Evolutionary conservation across 768 basidiomycete species (phyloP).

Genomic region (Trametes coccinea): DNA sequence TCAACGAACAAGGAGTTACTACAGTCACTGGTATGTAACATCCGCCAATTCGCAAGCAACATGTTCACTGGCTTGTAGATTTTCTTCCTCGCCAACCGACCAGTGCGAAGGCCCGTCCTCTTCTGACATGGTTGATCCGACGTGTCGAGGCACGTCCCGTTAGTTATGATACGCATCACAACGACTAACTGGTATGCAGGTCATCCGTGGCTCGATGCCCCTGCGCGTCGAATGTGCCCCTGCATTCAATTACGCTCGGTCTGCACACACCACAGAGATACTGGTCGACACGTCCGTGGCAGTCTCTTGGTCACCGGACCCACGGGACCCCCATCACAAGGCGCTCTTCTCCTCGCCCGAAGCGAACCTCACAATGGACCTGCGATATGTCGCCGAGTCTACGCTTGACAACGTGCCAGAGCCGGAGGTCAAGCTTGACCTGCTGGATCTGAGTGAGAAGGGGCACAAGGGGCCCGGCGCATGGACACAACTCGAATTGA

Average conservation of each 20-base stretch:
- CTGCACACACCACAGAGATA: constrained; percentile 64
- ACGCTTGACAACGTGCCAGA: constrained; percentile 48
- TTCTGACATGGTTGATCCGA: constrained; percentile 83
- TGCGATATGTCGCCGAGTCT: constrained; percentile 71
- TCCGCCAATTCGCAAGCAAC: too few relatives aligned
- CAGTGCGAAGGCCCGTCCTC: constrained; percentile 50
- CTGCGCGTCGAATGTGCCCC: constrained; percentile 90
- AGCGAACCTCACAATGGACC: constrained; percentile 60
- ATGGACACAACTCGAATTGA: constrained; percentile 56
- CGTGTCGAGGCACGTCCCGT: constrained; percentile 60
- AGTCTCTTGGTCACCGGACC: constrained; percentile 21
- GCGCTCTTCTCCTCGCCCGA: constrained; percentile 56
- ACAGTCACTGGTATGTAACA: constrained; percentile 64
- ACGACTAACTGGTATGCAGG: constrained; percentile 37
- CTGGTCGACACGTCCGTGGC: constrained; percentile 48
- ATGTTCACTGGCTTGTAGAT: constrained; percentile 44
- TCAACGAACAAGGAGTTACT: constrained; percentile 86
- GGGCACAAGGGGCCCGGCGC: constrained; percentile 76
- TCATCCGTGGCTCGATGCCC: constrained; percentile 80
- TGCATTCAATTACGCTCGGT: constrained; percentile 92
- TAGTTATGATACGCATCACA: background rate
- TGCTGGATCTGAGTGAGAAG: constrained; percentile 64
- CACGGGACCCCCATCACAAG: constrained; percentile 46
- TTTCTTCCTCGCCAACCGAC: constrained; percentile 70
- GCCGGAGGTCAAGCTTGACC: constrained; percentile 58